A percentile compares a stretch with the other conserved stretches of the same genome.
phyloP scores from a whole-genome alignment of 805 yeast species.

The Zygosaccharomyces kombuchaensis region DNA sequence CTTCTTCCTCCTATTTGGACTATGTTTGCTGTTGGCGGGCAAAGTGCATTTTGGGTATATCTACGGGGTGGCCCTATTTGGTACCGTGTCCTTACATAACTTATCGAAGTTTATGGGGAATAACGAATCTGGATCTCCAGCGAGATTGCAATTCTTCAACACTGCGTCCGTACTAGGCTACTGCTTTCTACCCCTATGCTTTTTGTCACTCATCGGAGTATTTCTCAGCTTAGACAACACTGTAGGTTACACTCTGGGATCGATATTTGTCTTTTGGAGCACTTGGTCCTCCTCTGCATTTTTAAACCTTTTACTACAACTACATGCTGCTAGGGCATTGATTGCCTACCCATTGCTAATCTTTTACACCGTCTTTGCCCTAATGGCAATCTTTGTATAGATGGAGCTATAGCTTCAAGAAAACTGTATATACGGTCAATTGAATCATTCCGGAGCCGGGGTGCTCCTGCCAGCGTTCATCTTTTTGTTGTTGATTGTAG shows the following conservation, averaged over 20 bases:
- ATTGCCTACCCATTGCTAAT: slow-evolving; percentile 91
- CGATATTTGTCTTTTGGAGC: slow-evolving; percentile 78
- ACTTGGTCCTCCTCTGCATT: slow-evolving; percentile 91
- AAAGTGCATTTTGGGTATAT: slow-evolving; percentile 96
- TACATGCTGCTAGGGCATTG: slow-evolving; percentile 80
- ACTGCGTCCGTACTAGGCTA: slow-evolving; percentile 93
- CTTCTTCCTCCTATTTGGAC: slow-evolving; percentile 83
- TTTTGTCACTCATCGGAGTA: slow-evolving; percentile 52
- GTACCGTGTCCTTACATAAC: slow-evolving; percentile 78
- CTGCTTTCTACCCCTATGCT: slow-evolving; percentile 83
- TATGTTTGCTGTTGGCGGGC: slow-evolving; percentile 76
- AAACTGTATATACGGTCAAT: not conserved
- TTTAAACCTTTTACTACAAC: slow-evolving; percentile 76
- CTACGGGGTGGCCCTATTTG: slow-evolving; percentile 92
- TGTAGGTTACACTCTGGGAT: slow-evolving; percentile 66
- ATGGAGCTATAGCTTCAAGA: not conserved
- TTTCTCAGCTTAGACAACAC: slow-evolving; percentile 72
- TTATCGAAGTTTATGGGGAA: slow-evolving; percentile 85
- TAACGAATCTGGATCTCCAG: slow-evolving; percentile 31
- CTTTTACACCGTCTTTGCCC: slow-evolving; percentile 89
- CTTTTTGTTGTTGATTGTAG: not conserved
- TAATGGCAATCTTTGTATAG: slow-evolving; percentile 83
- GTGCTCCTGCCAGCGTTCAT: not conserved
- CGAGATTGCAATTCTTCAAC: slow-evolving; percentile 46
- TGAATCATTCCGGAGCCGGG: not conserved